Base-by-base conservation (phyloP, 176 grass and related monocot species). In the Echinochloa phyllopogon region DNA sequence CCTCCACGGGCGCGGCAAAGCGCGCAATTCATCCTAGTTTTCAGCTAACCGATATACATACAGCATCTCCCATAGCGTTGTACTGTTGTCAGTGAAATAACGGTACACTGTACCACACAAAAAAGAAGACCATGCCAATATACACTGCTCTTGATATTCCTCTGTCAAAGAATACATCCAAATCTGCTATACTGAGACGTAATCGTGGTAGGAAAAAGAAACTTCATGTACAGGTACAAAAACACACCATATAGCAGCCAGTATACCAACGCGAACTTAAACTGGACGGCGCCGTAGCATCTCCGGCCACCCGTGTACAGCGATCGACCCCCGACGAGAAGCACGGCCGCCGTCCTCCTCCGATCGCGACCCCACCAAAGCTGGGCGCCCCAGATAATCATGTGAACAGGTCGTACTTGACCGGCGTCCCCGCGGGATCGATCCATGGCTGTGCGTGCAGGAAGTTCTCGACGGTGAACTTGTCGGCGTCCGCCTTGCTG, bases 381-480 rank as follows among this genome's bases (percentile, higher is more conserved):
- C 29, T 33, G 29, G 29, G 29, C 29, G 29, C 29, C 29, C 29
- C 29, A 2, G 29, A 1, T 2, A 2, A 33, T 33, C 81, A 96
- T 53, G 69, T 57, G 83, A 89, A 96, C 4, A 98, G 86, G 14
- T 90, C 91, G 65, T 91, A 79, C 75, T 91, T 92, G 25, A 92
- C 93, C 3, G 93, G 95, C 49, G 91, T 90, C 6, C 89, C 85
- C 12, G 89, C 95, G 6, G 79, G 43, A 13, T 83, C 81, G 76
- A 98, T 98, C 96, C 96, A 98, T 0, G 81, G 60, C 41, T 85
- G 75, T 0, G 80, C 91, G 48, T 95, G 84, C 75, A 98, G 85
- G 91, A 98, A 98, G 50, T 24, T 80, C 18, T 72, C 83, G 20
- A 93, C 60, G 0, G 95, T 90, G 83, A 93, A 98, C 51, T 86